Evolutionary conservation across 139 green algal species (phyloP).

Genomic region (Tetradesmus obliquus): DNA sequence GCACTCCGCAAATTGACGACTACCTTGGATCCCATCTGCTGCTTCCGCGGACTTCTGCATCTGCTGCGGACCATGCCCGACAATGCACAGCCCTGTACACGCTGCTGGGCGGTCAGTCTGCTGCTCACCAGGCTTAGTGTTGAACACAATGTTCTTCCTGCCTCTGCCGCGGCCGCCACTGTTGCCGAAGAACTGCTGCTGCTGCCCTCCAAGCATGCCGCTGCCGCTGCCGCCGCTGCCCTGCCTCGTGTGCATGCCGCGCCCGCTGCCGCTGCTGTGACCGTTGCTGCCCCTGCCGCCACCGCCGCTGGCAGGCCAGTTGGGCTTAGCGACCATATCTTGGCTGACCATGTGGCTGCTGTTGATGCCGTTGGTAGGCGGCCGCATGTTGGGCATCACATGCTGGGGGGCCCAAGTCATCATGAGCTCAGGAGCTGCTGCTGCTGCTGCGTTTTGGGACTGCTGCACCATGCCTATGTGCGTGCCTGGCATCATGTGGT

Average conservation of each 20-base stretch:
- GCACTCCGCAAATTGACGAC: too few species aligned
- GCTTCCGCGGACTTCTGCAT: too few species aligned
- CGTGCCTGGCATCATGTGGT: not conserved
- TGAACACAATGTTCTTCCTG: constrained; percentile 1
- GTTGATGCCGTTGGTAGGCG: not conserved
- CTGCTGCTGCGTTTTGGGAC: not conserved
- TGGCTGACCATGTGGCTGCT: not conserved
- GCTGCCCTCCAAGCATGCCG: too few species aligned
- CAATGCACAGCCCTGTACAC: too few species aligned
- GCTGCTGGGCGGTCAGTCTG: not conserved
- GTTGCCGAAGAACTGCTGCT: constrained; percentile 22
- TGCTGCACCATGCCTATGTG: not conserved
- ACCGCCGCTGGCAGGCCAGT: not conserved
- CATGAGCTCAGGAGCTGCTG: not conserved
- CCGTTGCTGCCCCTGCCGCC: not conserved
- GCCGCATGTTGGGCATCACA: not conserved
- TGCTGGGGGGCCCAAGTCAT: not conserved
- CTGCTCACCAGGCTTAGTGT: constrained; percentile 10
- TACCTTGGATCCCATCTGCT: too few species aligned
- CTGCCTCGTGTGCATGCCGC: not conserved
- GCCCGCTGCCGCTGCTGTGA: not conserved
- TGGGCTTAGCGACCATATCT: not conserved
- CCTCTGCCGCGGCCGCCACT: not conserved
- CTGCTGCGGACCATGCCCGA: not conserved
- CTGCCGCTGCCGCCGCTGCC: not conserved